Evolutionary conservation across 139 green algal species (phyloP).

Genomic region (Coccomyxa sp.): DNA sequence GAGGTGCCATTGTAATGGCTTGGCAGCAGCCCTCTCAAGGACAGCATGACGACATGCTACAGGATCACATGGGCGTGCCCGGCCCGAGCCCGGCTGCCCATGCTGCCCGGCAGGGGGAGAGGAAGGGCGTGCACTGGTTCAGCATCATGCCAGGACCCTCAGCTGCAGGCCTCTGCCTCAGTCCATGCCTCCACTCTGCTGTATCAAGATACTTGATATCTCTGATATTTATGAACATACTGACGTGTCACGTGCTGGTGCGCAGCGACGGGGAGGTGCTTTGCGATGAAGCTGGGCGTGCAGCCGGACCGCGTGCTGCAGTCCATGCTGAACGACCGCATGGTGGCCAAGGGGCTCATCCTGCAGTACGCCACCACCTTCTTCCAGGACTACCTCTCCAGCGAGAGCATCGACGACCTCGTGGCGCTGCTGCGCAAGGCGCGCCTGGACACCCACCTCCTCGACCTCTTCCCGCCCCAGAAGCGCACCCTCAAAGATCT

Average conservation of each 20-base stretch:
- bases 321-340: conserved; percentile 77
- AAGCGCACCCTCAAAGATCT: conserved; percentile 76
- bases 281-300: conserved; percentile 68
- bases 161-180: too few species aligned
- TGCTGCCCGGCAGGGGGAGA: too few species aligned
- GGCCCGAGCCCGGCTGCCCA: too few species aligned
- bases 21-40: too few species aligned
- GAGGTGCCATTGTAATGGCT: too few species aligned
- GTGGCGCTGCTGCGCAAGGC: conserved; percentile 76
- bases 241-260: background rate
- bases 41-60: too few species aligned
- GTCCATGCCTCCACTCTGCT: too few species aligned
- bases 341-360: conserved; percentile 84
- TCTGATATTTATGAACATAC: too few species aligned
- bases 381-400: conserved; percentile 74
- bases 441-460: conserved; percentile 75
- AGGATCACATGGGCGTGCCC: too few species aligned
- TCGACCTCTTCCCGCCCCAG: conserved; percentile 88
- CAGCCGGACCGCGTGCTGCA: conserved; percentile 76
- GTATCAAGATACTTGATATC: too few species aligned
- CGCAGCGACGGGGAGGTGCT: conserved; percentile 66
- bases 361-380: conserved; percentile 86
- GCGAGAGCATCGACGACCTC: conserved; percentile 59
- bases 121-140: too few species aligned
- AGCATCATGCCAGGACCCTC: too few species aligned